Conservation (phyloP, 306 rosid genomes). For the Malus fusca region DNA sequence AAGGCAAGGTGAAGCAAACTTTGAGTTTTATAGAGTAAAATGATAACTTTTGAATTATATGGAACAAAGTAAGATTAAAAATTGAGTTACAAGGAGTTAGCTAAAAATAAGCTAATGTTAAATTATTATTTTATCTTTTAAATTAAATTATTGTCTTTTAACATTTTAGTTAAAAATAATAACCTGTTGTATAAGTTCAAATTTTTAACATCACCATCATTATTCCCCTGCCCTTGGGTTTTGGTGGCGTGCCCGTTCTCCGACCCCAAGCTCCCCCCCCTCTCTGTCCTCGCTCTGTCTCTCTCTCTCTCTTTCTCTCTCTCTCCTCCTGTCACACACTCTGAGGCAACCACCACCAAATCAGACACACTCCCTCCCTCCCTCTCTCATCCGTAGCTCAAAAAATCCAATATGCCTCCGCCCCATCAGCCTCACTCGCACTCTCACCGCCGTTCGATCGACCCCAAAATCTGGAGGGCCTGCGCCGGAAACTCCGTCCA, state of each 20-base stretch:
- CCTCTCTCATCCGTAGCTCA: not conserved
- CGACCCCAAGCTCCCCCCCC: slow-evolving; percentile 16
- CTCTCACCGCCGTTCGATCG: slow-evolving; percentile 15
- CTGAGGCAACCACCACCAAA: not conserved
- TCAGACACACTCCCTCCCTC: not conserved
- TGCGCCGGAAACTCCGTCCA: slow-evolving; percentile 44
- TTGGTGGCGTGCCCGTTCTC: slow-evolving; percentile 25
- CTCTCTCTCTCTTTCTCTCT: not conserved
- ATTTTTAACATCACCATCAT: not conserved
- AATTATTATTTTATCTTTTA: no score
- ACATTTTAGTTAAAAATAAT: not conserved
- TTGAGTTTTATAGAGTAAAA: no score
- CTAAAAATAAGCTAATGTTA: no score
- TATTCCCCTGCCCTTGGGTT: not conserved
- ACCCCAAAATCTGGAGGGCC: slow-evolving; percentile 53
- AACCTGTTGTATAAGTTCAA: not conserved
- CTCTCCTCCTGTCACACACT: not conserved
- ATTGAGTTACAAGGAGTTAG: no score
- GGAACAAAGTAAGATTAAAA: no score
- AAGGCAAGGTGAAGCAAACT: accelerated
- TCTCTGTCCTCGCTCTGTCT: not conserved
- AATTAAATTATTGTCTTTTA: no score
- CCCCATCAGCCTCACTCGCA: not conserved
- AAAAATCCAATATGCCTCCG: slow-evolving; percentile 13
- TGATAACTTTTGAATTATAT: accelerated